Percentiles rank a stretch among this genome's conserved stretches.
Evolutionary conservation across 305 asterid genomes (phyloP).

Genomic region (Nicotiana rustica): DNA sequence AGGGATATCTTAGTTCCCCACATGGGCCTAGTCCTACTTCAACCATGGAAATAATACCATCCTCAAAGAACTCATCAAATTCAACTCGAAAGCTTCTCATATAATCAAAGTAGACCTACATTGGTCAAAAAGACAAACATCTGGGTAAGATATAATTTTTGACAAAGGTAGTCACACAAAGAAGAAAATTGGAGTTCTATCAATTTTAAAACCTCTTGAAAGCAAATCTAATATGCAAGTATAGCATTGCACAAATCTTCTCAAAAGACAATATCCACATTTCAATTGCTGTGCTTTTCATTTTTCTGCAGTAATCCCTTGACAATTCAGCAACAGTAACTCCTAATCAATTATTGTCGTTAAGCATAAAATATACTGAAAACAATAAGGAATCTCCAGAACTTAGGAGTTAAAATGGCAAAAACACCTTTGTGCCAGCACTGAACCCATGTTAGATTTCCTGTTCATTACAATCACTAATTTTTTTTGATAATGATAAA

Average conservation of each 20-base stretch:
- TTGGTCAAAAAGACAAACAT: background rate
- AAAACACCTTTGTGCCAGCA: background rate
- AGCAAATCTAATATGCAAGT: slow-evolving; percentile 15
- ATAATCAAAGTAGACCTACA: slow-evolving; percentile 81
- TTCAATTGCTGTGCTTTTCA: background rate
- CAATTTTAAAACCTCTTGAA: slow-evolving; percentile 7
- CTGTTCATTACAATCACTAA: background rate
- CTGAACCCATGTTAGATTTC: background rate
- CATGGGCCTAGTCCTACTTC: slow-evolving; percentile 89
- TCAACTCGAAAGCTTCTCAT: slow-evolving; percentile 85
- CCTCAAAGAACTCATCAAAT: slow-evolving; percentile 79
- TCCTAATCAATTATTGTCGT: slow-evolving; percentile 9
- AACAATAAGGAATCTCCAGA: slow-evolving; percentile 29
- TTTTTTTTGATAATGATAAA: background rate
- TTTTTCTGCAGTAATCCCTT: background rate
- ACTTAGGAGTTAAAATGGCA: background rate
- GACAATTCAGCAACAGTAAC: slow-evolving; percentile 7
- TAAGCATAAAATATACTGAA: background rate
- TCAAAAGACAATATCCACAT: background rate
- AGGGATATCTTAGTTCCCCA: slow-evolving; percentile 86
- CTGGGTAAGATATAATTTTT: background rate
- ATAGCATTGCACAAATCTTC: background rate
- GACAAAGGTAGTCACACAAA: background rate
- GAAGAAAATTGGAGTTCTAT: background rate
- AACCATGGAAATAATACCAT: slow-evolving; percentile 66